Percentiles rank a stretch among this genome's conserved stretches.
phyloP scores from a whole-genome alignment of 2,329 filamentous ascomycete genomes.

The Hirsutella minnesotensis region DNA sequence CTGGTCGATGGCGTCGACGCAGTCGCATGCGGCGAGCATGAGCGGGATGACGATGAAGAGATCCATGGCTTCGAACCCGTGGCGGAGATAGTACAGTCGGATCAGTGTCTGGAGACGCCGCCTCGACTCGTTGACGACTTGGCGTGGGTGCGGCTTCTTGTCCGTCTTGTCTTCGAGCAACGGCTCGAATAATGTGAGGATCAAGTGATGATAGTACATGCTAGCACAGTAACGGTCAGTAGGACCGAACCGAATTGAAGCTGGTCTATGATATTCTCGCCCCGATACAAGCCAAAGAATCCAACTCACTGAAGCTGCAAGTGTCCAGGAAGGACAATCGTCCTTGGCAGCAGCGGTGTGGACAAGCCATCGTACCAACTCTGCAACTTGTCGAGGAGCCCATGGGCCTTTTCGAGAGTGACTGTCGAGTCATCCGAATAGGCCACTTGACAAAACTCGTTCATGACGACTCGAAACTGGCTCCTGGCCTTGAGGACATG shows the following conservation, averaged over 20 bases:
- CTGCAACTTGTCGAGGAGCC: slow-evolving; percentile 9
- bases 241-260: too few species aligned
- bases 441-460: slow-evolving; percentile 13
- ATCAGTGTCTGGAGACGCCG: slow-evolving; percentile 13
- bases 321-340: slow-evolving; percentile 21
- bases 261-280: too few species aligned
- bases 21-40: slow-evolving; percentile 15
- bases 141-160: background rate
- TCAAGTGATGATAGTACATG: slow-evolving; percentile 5
- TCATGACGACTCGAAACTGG: slow-evolving; percentile 21
- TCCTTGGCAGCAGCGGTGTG: slow-evolving; percentile 12
- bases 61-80: slow-evolving; percentile 19
- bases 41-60: slow-evolving; percentile 20
- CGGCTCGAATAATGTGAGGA: background rate
- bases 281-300: too few species aligned
- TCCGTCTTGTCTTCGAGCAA: background rate
- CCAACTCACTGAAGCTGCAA: slow-evolving; percentile 22
- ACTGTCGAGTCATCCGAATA: slow-evolving; percentile 7
- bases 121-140: background rate
- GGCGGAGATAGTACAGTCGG: slow-evolving; percentile 18
- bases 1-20: slow-evolving; percentile 13
- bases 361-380: slow-evolving; percentile 18
- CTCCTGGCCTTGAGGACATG: slow-evolving; percentile 16
- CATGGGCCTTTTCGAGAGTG: slow-evolving; percentile 10
- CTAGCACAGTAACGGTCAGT: slow-evolving; percentile 3